Conservation (phyloP, 2,329 filamentous ascomycete genomes). For the Bipolaris zeicola region DNA sequence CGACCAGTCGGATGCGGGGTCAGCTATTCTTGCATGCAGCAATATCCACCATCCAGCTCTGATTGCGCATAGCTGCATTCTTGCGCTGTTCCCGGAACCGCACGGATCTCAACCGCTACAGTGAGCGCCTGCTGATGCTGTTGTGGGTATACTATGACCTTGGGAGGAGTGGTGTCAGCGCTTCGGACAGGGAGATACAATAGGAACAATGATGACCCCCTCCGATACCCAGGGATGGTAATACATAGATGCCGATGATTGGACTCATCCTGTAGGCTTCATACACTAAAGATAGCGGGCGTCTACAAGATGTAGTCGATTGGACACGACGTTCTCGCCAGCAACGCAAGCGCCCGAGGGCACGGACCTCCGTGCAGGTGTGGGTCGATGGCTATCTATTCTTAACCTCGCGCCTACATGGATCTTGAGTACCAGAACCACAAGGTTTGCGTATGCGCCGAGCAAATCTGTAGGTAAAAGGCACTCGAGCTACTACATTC, state of each 20-base stretch:
- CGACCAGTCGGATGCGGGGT: slow-evolving; percentile 33
- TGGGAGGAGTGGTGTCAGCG: slow-evolving; percentile 33
- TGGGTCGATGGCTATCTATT: slow-evolving; percentile 21
- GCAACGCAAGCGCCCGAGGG: slow-evolving; percentile 20
- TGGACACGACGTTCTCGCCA: slow-evolving; percentile 18
- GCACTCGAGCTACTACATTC: background rate
- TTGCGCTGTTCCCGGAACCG: slow-evolving; percentile 31
- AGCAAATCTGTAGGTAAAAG: slow-evolving; percentile 1
- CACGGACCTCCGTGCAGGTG: slow-evolving; percentile 16
- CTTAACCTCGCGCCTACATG: slow-evolving; percentile 16
- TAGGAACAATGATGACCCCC: slow-evolving; percentile 32
- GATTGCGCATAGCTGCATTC: slow-evolving; percentile 28
- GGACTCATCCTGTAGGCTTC: slow-evolving; percentile 21
- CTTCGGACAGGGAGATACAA: slow-evolving; percentile 26
- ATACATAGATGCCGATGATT: slow-evolving; percentile 23
- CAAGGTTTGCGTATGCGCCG: slow-evolving; percentile 16
- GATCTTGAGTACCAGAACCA: background rate
- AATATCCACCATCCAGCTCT: slow-evolving; percentile 21
- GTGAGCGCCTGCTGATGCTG: slow-evolving; percentile 41
- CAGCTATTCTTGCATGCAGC: slow-evolving; percentile 37
- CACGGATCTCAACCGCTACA: slow-evolving; percentile 22
- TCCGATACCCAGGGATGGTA: slow-evolving; percentile 23
- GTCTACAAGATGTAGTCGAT: slow-evolving; percentile 28
- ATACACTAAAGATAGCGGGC: slow-evolving; percentile 26
- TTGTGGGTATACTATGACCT: slow-evolving; percentile 21